Evolutionary conservation across 345 rosid genomes (phyloP), one percentile per base, ranked within the genome.

Genomic region (Lagerstroemia speciosa): DNA sequence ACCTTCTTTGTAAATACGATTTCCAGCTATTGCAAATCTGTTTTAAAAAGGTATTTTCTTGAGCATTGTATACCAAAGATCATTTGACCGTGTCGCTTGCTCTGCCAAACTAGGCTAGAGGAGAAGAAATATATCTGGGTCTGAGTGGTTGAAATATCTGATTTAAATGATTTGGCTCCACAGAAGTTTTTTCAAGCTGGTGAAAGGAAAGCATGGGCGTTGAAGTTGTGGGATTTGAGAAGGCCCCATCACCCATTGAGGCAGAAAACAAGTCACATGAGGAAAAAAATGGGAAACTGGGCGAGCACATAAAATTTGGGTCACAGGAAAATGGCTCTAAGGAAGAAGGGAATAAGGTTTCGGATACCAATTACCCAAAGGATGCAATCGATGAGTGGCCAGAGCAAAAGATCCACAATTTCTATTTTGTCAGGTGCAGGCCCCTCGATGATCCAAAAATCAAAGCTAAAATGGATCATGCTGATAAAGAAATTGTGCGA

Each of bases 381-480:
- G 85, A 91, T 76, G 96, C 85, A 1, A 80, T 50, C 17, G 95
- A 83, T 22, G 97, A 93, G 73, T 93, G 98, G 98, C 94, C 98
- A 65, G 90, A 80, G 20, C 77, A 68, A 76, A 85, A 86, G 87
- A 81, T 84, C 72, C 88, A 84, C 73, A 30, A 74, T 50, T 91
- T 87, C 74, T 85, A 85, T 80, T 81, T 91, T 74, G 81, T 87
- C 12, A 86, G 79, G 65, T 69, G 72, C 77, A 84, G 89, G 32
- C 41, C 74, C 15, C 78, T 73, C 45, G 84, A 79, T 1, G 96
- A 91, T 74, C 97, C 97, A 0, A 84, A 82, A 71, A 74, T 83
- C 46, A 87, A 80, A 73, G 81, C 82, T 62, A 84, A 86, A 81
- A 72, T 89, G 65, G 96, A 91, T 1, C 80, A 64, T 62, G 86